Evolutionary conservation across 768 basidiomycete species (phyloP), one percentile per base, ranked within the genome.

Genomic region (Leccinum aurantiacum): DNA sequence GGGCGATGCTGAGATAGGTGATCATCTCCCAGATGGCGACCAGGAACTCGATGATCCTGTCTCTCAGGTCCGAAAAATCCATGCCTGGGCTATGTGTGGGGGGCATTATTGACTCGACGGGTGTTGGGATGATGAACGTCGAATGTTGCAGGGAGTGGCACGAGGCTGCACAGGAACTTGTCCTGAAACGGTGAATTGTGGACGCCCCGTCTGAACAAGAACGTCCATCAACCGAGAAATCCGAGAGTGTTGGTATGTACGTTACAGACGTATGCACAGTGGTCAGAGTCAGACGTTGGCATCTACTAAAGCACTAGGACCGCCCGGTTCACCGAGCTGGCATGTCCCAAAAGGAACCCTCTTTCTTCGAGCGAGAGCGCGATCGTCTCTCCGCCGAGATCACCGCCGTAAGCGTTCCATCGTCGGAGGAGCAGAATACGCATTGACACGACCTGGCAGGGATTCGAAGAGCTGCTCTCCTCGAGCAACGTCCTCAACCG

Each of bases 401-500:
- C 60, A 86, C 87, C 25, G 76, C 83, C 25, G 92, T 93, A 68
- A 69, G 80, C 67, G 33, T 44, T 6, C 46, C 33, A n/a, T 35
- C 15, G 9, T 48, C n/a, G 24, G 13, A 14, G 9, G 25, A 8
- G 25, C 49, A 27, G 25, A 47, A 24, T 3, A 11, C 25, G 53
- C n/a, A 56, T 35, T 50, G 49, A 38, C 38, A 44, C 1, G 2
- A 15, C 0, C 8, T 17, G 29, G 31, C 66, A 91, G 94, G 90
- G 88, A 19, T 96, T 96, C 68, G 95, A 96, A 69, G 91, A 94
- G 62, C 73, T 96, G 4, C 77, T 98, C 17, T 88, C 88, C 4
- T 87, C 90, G 9, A 88, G 89, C 60, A 98, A 98, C 68, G 84
- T 83, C 27, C 77, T 95, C 22, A 96, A 96, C 71, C 85, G 94